Evolutionary conservation across 495 filamentous ascomycete genomes (phyloP).

Genomic region (Lichina pygmaea): DNA sequence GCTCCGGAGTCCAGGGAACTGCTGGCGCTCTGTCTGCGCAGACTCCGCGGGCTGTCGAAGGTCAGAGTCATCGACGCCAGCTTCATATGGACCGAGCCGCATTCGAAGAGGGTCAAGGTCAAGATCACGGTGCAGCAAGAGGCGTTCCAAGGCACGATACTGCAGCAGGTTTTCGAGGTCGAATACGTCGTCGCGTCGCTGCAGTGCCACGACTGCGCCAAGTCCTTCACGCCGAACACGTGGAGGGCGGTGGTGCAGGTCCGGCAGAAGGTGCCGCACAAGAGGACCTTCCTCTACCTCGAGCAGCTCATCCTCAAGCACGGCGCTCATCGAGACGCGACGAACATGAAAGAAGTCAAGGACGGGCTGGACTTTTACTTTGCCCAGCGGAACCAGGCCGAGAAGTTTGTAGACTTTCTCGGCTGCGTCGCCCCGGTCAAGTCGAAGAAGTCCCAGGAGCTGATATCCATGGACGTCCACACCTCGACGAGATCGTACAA

Average conservation of each 20-base stretch:
- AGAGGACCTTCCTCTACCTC: conserved; percentile 77
- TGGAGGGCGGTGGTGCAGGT: conserved; percentile 75
- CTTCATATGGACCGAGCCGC: conserved; percentile 97
- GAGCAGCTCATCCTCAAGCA: conserved; percentile 94
- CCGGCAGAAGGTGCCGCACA: conserved; percentile 89
- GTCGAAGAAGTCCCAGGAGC: conserved; percentile 65
- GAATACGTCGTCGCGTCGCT: conserved; percentile 69
- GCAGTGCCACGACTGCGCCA: conserved; percentile 77
- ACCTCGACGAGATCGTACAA: conserved; percentile 77
- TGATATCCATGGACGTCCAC: conserved; percentile 85
- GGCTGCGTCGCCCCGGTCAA: conserved; percentile 50
- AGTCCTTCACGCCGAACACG: conserved; percentile 84
- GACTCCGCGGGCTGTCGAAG: conserved; percentile 53
- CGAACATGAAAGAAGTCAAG: conserved; percentile 88
- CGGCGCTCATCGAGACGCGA: conserved; percentile 68
- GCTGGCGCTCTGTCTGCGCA: conserved; percentile 65
- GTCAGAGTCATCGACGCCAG: conserved; percentile 81
- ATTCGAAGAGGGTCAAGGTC: conserved; percentile 68
- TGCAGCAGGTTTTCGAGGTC: conserved; percentile 89
- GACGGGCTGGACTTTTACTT: conserved; percentile 94
- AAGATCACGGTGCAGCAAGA: conserved; percentile 78
- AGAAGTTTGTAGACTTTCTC: conserved; percentile 80
- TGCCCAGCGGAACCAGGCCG: conserved; percentile 64
- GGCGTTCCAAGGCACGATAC: conserved; percentile 43
- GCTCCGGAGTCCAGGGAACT: conserved; percentile 67